A percentile compares a stretch with the other conserved stretches of the same genome.
phyloP scores from a whole-genome alignment of 768 basidiomycete species.

The Suillus americanus region DNA sequence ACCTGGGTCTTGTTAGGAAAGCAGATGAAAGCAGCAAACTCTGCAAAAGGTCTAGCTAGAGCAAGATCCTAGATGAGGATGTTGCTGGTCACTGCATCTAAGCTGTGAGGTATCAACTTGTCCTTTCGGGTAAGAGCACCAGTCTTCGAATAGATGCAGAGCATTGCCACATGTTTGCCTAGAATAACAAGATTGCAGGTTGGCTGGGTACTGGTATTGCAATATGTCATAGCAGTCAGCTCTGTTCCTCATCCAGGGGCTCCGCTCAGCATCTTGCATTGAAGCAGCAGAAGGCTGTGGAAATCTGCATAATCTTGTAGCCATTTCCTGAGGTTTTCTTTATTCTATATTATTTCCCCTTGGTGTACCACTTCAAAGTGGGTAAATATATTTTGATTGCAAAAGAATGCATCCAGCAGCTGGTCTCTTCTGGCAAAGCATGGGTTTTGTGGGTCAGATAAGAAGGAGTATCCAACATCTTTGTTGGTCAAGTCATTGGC shows the following conservation, averaged over 20 bases:
- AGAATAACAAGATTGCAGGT: slow-evolving; percentile 17
- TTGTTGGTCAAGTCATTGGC: no score
- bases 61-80: slow-evolving; percentile 28
- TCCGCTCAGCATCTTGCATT: no score
- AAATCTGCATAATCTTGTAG: no score
- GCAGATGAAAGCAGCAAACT: slow-evolving; percentile 6
- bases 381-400: no score
- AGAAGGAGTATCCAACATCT: no score
- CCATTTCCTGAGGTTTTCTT: no score
- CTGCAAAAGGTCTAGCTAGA: slow-evolving; percentile 20
- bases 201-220: not conserved
- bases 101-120: slow-evolving; percentile 28
- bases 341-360: no score
- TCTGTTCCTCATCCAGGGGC: not conserved
- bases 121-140: slow-evolving; percentile 12
- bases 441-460: no score
- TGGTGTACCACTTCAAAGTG: no score
- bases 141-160: slow-evolving; percentile 18
- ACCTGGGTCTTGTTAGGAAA: not conserved
- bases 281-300: no score
- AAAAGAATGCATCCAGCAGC: no score
- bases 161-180: slow-evolving; percentile 13
- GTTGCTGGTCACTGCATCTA: slow-evolving; percentile 23
- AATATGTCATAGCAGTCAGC: not conserved
- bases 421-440: no score